Conservation (phyloP, 768 basidiomycete species). For the Pholiota conissans region DNA sequence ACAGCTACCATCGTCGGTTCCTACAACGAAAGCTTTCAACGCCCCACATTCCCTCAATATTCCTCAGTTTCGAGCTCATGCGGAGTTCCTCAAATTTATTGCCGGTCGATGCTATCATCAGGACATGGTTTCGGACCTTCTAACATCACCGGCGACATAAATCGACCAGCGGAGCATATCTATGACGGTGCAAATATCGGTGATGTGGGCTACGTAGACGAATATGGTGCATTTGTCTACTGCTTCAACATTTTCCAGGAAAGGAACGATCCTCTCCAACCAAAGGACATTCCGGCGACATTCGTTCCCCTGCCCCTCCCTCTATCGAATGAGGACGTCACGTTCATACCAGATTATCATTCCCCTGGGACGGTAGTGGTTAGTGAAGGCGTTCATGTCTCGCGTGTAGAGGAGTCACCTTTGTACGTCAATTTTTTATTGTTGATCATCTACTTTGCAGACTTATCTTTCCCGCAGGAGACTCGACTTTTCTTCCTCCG, state of each 20-base stretch:
- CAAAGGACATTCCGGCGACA: neutral
- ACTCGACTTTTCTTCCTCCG: neutral
- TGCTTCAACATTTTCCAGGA: slow-evolving; percentile 2
- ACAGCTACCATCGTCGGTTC: slow-evolving; percentile 3
- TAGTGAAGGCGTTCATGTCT: neutral
- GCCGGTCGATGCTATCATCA: slow-evolving; percentile 1
- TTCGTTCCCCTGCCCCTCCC: neutral
- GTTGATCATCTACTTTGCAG: neutral
- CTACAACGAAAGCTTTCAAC: neutral
- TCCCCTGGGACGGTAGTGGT: slow-evolving; percentile 1
- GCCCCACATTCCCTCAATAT: neutral
- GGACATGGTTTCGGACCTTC: slow-evolving; percentile 5
- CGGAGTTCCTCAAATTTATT: slow-evolving; percentile 8
- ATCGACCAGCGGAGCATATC: neutral
- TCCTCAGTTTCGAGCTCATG: neutral
- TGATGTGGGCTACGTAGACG: slow-evolving; percentile 6
- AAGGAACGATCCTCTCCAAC: neutral
- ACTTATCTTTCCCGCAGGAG: neutral
- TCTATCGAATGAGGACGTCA: neutral
- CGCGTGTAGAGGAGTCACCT: neutral
- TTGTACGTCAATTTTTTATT: neutral
- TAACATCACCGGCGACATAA: slow-evolving; percentile 1
- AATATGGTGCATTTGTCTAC: slow-evolving; percentile 4
- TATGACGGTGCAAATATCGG: neutral
- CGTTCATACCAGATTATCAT: neutral